Base-by-base conservation (phyloP, 306 rosid genomes). In the Quercus engelmannii region DNA sequence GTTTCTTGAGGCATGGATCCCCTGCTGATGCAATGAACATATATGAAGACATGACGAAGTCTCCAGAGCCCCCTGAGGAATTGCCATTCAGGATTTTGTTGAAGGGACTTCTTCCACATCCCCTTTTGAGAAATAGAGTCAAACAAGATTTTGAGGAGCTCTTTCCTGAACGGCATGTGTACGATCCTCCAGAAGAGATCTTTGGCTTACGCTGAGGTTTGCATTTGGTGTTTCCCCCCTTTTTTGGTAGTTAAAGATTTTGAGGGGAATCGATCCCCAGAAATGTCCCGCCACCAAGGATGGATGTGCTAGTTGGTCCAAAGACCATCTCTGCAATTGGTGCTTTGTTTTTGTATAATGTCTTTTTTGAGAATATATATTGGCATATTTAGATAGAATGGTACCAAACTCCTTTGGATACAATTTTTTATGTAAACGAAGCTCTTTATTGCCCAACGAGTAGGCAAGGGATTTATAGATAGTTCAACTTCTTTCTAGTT, bases 91-190 rank as follows among this genome's bases (percentile, higher is more conserved):
- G 96, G 85, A 93, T 95, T 84, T 88, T 95, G 88, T 79, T 95
- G 77, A 95, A 95, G 82, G 99, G 99, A 15, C 99, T 95, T 55
- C 79, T 91, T 49, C 98, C 98, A 4, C 93, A 87, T 74, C 98
- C 99, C 76, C 97, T 95, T 83, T 82, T 91, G 85, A 89, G 99
- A 86, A 95, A 93, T 86, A 86, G 86, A 83, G 99, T 93, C 78
- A 91, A 95, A 88, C 99, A 91, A 81, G 98, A 95, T 79, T 95
- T 95, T 35, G 98, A 95, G 84, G 99, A 93, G 91, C 75, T 95
- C 83, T 95, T 95, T 86, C 98, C 97, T 26, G 99, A 92, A 75
- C 87, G 88, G 43, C 89, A 83, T 75, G 88, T 93, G 56, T 92
- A 88, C 57, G 98, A 95, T 75, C 99, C 97, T 58, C 98, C 98